phyloP scores from a whole-genome alignment of 2,329 filamentous ascomycete genomes.

The Helminthosporium solani region DNA sequence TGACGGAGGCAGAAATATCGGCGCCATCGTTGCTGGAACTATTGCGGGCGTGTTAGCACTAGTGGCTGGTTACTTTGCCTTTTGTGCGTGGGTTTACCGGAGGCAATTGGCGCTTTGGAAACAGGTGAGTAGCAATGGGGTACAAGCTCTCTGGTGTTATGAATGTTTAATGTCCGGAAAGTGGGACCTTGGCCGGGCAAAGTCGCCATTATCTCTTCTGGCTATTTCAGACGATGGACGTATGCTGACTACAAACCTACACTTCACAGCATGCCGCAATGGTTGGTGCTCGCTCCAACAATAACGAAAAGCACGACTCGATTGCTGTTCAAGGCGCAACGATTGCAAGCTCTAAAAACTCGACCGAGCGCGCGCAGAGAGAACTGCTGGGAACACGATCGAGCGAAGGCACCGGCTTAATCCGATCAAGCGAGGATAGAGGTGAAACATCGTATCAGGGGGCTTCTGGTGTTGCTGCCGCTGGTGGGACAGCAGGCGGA shows the following conservation, averaged over 20 bases:
- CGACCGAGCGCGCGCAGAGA: constrained; percentile 22
- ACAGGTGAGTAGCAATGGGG: constrained; percentile 16
- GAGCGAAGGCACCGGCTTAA: constrained; percentile 6
- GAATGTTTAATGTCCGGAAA: too few relatives aligned
- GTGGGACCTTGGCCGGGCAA: too few relatives aligned
- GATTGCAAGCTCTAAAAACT: constrained; percentile 23
- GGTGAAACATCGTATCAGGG: constrained; percentile 10
- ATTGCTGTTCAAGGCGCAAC: constrained; percentile 26
- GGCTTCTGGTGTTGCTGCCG: constrained; percentile 22
- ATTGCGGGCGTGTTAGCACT: constrained; percentile 67
- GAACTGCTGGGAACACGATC: constrained; percentile 14
- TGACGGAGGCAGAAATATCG: constrained; percentile 47
- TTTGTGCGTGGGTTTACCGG: constrained; percentile 72
- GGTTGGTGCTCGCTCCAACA: constrained; percentile 58
- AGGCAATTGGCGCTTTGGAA: constrained; percentile 70
- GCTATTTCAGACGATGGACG: too few relatives aligned
- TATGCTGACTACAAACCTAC: too few relatives aligned
- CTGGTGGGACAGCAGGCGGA: constrained; percentile 13
- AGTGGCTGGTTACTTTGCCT: constrained; percentile 65
- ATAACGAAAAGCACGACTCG: constrained; percentile 46
- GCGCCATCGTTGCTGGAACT: constrained; percentile 58
- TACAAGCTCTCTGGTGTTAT: too few relatives aligned
- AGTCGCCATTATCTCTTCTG: too few relatives aligned
- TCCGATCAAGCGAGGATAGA: constrained; percentile 12
- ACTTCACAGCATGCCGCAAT: constrained; percentile 60